These are phyloP conservation scores for Zymoseptoria pseudotritici DNA, from an alignment of 2,329 filamentous ascomycete species.

Conservation along the genomic window DNA sequence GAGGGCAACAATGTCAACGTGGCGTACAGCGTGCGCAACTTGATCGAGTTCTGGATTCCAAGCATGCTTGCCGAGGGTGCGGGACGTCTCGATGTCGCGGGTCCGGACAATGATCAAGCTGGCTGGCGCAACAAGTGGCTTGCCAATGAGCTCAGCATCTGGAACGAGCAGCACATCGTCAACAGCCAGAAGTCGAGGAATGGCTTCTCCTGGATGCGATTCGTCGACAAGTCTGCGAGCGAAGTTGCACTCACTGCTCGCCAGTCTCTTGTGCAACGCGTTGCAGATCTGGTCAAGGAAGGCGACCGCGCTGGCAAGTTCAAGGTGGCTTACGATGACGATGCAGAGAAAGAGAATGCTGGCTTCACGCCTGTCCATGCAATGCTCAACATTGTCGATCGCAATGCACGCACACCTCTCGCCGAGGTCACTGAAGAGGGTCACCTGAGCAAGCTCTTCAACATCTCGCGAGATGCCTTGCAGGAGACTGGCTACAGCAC, in stretches of 20 bases:
- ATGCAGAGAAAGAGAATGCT: conserved; percentile 46
- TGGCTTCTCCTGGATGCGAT: conserved; percentile 83
- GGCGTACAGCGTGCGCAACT: conserved; percentile 76
- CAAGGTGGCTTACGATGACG: conserved; percentile 58
- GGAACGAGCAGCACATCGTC: conserved; percentile 67
- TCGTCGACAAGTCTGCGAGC: conserved; percentile 66
- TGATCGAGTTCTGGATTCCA: conserved; percentile 79
- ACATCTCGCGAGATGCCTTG: conserved; percentile 62
- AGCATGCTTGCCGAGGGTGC: conserved; percentile 73
- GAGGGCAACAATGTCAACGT: conserved; percentile 75
- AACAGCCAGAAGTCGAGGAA: conserved; percentile 25
- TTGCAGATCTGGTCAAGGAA: conserved; percentile 49
- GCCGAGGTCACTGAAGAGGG: conserved; percentile 66
- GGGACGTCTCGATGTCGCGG: conserved; percentile 67
- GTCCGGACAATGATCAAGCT: conserved; percentile 63
- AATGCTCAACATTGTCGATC: conserved; percentile 71
- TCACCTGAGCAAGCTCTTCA: conserved; percentile 67
- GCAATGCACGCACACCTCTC: conserved; percentile 58
- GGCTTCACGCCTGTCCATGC: conserved; percentile 64
- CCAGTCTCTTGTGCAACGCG: conserved; percentile 65
- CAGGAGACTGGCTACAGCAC: conserved; percentile 63
- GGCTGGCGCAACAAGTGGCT: conserved; percentile 76
- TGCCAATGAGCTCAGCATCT: conserved; percentile 80
- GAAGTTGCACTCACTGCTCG: conserved; percentile 67
- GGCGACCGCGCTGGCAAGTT: conserved; percentile 55